These are phyloP conservation scores for Apiospora sp. DNA, from an alignment of 2,329 filamentous ascomycete species.

Conservation along the genomic window DNA sequence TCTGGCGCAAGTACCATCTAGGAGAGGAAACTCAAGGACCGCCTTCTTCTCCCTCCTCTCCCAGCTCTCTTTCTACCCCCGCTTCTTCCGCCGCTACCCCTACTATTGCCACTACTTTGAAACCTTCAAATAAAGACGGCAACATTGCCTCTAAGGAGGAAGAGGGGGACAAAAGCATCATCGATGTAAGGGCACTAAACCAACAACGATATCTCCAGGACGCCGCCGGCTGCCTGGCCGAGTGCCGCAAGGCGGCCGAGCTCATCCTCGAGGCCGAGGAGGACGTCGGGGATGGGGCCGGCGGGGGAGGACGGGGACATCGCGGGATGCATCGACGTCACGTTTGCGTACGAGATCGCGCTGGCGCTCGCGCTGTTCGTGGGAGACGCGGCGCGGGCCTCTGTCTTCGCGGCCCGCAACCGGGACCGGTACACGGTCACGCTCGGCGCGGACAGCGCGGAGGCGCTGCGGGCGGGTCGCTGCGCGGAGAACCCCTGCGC, in stretches of 20 bases:
- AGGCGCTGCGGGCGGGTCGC: not conserved
- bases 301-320: constrained; percentile 10
- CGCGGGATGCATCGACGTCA: constrained; percentile 19
- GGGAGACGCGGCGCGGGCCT: constrained; percentile 22
- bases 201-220: constrained; percentile 12
- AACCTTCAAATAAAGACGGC: not conserved
- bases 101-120: not conserved
- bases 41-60: not conserved
- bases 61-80: not conserved
- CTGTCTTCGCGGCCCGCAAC: constrained; percentile 22
- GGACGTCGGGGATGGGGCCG: not conserved
- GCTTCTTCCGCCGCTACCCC: not conserved
- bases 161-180: not conserved
- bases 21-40: not conserved
- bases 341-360: constrained; percentile 23
- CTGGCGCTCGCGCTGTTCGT: constrained; percentile 11
- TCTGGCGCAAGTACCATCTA: constrained; percentile 21
- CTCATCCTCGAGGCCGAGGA: constrained; percentile 11
- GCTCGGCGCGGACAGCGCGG: constrained; percentile 15
- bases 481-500: constrained; percentile 12
- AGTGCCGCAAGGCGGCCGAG: constrained; percentile 21
- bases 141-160: not conserved
- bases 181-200: not conserved
- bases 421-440: not conserved
- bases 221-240: constrained; percentile 4